Percentiles rank a stretch among this genome's conserved stretches.
Conservation (phyloP, 768 basidiomycete species). For the Floccularia luteovirens region DNA sequence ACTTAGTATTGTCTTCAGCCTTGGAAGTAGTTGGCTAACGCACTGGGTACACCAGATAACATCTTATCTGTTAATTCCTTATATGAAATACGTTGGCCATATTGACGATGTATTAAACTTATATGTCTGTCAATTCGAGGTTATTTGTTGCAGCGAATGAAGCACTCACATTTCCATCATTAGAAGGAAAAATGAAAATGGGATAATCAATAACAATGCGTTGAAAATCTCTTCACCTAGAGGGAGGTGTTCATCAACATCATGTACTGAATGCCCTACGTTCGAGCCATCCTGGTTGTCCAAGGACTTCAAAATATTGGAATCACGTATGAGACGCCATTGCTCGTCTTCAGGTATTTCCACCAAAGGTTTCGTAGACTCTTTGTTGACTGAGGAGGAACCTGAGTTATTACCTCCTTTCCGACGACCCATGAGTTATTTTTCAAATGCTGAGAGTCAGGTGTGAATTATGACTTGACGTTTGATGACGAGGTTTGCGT, state of each 20-base stretch:
- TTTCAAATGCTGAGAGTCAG: too few relatives aligned
- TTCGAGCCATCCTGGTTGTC: conserved; percentile 6
- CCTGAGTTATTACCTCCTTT: too few relatives aligned
- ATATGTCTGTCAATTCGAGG: conserved; percentile 2
- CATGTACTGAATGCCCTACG: conserved; percentile 22
- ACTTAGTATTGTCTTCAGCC: neutral
- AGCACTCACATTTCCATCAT: conserved; percentile 78
- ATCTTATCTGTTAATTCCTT: conserved; percentile 47
- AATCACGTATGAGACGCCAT: conserved; percentile 66
- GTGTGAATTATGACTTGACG: too few relatives aligned
- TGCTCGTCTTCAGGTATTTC: conserved; percentile 71
- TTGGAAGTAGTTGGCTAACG: conserved; percentile 15
- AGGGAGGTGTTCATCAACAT: conserved; percentile 29
- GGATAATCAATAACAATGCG: conserved; percentile 57
- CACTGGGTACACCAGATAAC: conserved; percentile 67
- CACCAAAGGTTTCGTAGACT: conserved; percentile 20
- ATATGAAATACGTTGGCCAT: conserved; percentile 50
- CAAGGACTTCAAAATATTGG: conserved; percentile 38
- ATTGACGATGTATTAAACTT: conserved; percentile 76
- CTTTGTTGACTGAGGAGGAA: conserved; percentile 6
- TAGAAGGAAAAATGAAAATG: conserved; percentile 65
- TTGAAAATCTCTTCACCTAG: conserved; percentile 67
- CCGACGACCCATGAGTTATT: too few relatives aligned
- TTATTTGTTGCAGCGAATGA: conserved; percentile 4
- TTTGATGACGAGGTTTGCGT: too few relatives aligned